Evolutionary conservation across 345 rosid species (phyloP).

Genomic region (Pseudoturritis turrita): DNA sequence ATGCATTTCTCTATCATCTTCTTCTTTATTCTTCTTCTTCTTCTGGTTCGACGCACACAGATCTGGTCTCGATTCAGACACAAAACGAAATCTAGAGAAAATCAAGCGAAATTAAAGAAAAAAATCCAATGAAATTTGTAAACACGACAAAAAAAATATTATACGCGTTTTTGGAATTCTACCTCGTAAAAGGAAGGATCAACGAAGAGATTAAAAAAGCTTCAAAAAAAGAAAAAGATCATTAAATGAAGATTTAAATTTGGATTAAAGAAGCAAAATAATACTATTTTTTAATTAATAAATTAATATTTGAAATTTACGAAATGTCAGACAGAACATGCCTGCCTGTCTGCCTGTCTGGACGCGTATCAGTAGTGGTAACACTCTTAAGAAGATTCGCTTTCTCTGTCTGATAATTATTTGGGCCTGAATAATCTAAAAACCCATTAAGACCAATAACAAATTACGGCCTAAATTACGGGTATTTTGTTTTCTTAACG

Average conservation of each 20-base stretch:
- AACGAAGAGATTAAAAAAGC: slow-evolving; percentile 9
- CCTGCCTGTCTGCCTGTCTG: slow-evolving; percentile 33
- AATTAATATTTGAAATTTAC: not conserved
- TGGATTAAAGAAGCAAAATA: not conserved
- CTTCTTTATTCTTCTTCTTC: not conserved
- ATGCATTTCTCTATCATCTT: slow-evolving; percentile 45
- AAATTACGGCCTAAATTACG: not conserved
- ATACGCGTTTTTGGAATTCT: slow-evolving; percentile 15
- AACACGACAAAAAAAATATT: not conserved
- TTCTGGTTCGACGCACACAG: not conserved
- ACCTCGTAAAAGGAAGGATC: slow-evolving; percentile 21
- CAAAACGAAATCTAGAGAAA: not conserved
- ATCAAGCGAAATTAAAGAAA: not conserved
- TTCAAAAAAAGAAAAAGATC: not conserved
- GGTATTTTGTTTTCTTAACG: not conserved
- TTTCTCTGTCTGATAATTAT: not conserved
- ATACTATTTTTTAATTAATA: not conserved
- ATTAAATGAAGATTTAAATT: slow-evolving; percentile 7
- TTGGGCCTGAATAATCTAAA: not conserved
- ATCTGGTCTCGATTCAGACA: slow-evolving; percentile 19
- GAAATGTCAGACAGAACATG: slow-evolving; percentile 30
- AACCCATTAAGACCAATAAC: not conserved
- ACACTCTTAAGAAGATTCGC: not conserved
- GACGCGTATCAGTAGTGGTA: slow-evolving; percentile 8
- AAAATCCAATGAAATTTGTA: not conserved